These are phyloP conservation scores for Dactylorhiza incarnata DNA, from an alignment of 106 monocot genomes.

Conservation along the genomic window DNA sequence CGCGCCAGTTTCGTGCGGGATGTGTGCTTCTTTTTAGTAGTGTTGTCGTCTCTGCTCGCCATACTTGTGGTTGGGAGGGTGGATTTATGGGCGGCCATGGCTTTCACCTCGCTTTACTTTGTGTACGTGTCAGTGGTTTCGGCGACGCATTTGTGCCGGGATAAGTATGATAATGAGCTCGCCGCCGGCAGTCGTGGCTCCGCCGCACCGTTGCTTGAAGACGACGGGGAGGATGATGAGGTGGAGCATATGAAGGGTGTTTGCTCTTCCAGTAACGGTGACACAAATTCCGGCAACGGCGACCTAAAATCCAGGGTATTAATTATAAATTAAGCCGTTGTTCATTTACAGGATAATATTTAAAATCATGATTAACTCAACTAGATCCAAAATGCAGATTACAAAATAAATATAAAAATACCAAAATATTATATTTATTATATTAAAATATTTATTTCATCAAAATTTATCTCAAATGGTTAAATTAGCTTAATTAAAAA, in stretches of 20 bases:
- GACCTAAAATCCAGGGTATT: neutral
- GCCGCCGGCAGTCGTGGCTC: neutral
- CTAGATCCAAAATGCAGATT: too few relatives aligned
- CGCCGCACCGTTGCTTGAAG: neutral
- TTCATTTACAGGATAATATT: too few relatives aligned
- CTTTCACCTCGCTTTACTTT: slow-evolving; percentile 32
- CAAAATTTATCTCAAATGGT: too few relatives aligned
- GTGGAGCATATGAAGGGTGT: neutral
- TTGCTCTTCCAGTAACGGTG: neutral
- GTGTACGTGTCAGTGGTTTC: slow-evolving; percentile 30
- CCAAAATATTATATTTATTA: too few relatives aligned
- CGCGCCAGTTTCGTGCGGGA: slow-evolving; percentile 13
- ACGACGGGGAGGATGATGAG: neutral
- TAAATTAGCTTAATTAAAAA: too few relatives aligned
- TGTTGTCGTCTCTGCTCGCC: slow-evolving; percentile 17
- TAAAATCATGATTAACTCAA: too few relatives aligned
- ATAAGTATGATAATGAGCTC: neutral
- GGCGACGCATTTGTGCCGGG: slow-evolving; percentile 6
- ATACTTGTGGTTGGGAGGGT: slow-evolving; percentile 27
- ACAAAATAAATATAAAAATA: too few relatives aligned
- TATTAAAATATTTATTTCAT: too few relatives aligned
- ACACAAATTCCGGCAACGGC: neutral
- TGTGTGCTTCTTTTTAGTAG: slow-evolving; percentile 20
- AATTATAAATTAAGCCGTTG: neutral
- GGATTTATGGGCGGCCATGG: slow-evolving; percentile 23